A percentile compares a stretch with the other conserved stretches of the same genome.
These are phyloP conservation scores for Phytopythium boreale DNA, from an alignment of 352 stramenopile species.

Conservation along the genomic window DNA sequence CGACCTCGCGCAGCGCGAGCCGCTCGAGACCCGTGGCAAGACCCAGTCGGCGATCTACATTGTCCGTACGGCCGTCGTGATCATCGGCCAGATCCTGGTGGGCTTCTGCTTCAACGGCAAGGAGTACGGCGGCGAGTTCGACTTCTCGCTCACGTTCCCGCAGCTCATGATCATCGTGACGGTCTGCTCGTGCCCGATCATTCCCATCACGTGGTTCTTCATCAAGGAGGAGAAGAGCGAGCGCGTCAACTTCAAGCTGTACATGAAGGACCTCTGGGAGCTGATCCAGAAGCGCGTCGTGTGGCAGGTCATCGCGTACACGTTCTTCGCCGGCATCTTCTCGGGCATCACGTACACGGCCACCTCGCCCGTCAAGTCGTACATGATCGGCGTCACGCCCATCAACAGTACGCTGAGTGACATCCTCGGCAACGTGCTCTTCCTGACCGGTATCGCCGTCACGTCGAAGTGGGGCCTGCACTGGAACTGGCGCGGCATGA, in stretches of 20 bases:
- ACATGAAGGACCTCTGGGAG: too few species aligned
- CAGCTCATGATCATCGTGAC: conserved; percentile 46
- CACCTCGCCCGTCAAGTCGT: too few species aligned
- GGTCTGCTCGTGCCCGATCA: conserved; percentile 25
- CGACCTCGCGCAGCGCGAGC: conserved; percentile 37
- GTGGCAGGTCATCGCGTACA: too few species aligned
- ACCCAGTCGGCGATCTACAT: background rate
- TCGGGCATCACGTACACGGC: too few species aligned
- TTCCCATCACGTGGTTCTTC: conserved; percentile 46
- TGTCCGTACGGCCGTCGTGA: conserved; percentile 17
- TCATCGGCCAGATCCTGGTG: conserved; percentile 19
- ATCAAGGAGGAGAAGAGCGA: conserved; percentile 48
- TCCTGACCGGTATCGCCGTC: too few species aligned
- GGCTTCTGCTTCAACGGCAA: conserved; percentile 30
- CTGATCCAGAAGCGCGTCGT: too few species aligned
- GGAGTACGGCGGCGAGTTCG: conserved; percentile 43
- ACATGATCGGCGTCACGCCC: too few species aligned
- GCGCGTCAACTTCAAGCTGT: conserved; percentile 11
- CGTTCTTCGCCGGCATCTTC: too few species aligned
- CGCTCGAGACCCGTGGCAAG: conserved; percentile 2
- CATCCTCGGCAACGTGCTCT: too few species aligned
- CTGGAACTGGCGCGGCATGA: too few species aligned
- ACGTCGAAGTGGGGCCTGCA: too few species aligned
- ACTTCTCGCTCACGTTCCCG: conserved; percentile 44
- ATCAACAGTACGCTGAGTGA: too few species aligned